Base-by-base conservation (phyloP, 176 grass and related monocot species). In the Calamus simplicifolius region DNA sequence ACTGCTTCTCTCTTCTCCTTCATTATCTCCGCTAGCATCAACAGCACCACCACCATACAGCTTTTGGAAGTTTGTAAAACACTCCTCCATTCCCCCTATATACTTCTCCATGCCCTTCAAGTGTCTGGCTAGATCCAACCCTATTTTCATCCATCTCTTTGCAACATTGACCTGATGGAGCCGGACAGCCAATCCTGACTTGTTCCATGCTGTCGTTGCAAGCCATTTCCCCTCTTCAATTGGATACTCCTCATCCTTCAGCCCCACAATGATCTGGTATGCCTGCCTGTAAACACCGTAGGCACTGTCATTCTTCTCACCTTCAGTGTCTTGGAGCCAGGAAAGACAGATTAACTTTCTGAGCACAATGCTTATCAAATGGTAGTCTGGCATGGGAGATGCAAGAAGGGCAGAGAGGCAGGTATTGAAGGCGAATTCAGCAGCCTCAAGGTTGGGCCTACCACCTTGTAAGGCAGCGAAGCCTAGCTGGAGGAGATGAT, bases 121-220 rank as follows among this genome's bases (percentile, higher is more conserved):
- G 67, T 85, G 80, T 31, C 76, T 75, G 69, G 84, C 76, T 4
- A 97, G 66, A 73, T 97, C 79, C 75, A 97, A 69, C 17, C 81
- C 83, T 70, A 85, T 71, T 67, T 85, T 91, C 77, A 91, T 88
- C 93, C 93, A 97, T 74, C 82, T 97, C 74, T 69, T 85, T 66
- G 83, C 87, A 69, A 75, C 59, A 58, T 68, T 61, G 58, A 16
- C 31, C 25, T 97, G 87, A 18, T 59, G 61, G 52, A 97, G 78
- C 50, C 78, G 75, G n/a, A 50, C 64, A 30, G 78, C 66, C 19
- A 97, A 49, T 57, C 50, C 59, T 62, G 87, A 74, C 73, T 77
- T 97, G 59, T 97, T 97, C 93, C 93, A 97, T 53, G 87, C 87
- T 48, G 75, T 77, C 59, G 57, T 57, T 29, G 75, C 73, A 63